Percentiles rank a stretch among this genome's conserved stretches.
These are phyloP conservation scores for Neopestalotiopsis rosae DNA, from an alignment of 2,329 filamentous ascomycete species.

Conservation along the genomic window DNA sequence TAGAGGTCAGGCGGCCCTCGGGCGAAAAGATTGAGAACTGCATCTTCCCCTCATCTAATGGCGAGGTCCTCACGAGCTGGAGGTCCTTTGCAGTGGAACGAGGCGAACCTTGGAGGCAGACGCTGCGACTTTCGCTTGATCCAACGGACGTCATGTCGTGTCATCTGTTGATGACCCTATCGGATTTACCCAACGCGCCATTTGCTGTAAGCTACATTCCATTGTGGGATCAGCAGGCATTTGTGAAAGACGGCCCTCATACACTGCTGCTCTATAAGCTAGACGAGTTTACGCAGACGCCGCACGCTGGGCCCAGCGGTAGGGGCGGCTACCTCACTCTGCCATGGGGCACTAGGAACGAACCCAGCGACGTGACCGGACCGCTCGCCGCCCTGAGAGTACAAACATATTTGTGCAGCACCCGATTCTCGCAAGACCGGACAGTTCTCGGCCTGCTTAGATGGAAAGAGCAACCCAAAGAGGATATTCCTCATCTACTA, in stretches of 20 bases:
- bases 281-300: slow-evolving; percentile 84
- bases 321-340: slow-evolving; percentile 87
- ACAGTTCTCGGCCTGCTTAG: slow-evolving; percentile 81
- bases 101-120: slow-evolving; percentile 87
- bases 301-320: slow-evolving; percentile 65
- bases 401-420: slow-evolving; percentile 91
- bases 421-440: slow-evolving; percentile 90
- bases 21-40: slow-evolving; percentile 87
- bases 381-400: slow-evolving; percentile 80
- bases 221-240: slow-evolving; percentile 90
- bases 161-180: slow-evolving; percentile 88
- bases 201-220: slow-evolving; percentile 94
- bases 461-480: slow-evolving; percentile 79
- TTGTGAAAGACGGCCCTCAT: slow-evolving; percentile 84
- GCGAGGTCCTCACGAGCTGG: slow-evolving; percentile 81
- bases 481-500: slow-evolving; percentile 75
- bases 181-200: slow-evolving; percentile 83
- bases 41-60: slow-evolving; percentile 86
- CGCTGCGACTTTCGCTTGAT: slow-evolving; percentile 78
- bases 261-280: slow-evolving; percentile 85
- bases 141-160: slow-evolving; percentile 80
- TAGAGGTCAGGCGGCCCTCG: slow-evolving; percentile 81
- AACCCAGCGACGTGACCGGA: slow-evolving; percentile 77
- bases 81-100: slow-evolving; percentile 81
- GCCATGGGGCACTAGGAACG: slow-evolving; percentile 76